Evolutionary conservation across 169 alveolate genomes (phyloP).

Genomic region (Eimeria praecox): DNA sequence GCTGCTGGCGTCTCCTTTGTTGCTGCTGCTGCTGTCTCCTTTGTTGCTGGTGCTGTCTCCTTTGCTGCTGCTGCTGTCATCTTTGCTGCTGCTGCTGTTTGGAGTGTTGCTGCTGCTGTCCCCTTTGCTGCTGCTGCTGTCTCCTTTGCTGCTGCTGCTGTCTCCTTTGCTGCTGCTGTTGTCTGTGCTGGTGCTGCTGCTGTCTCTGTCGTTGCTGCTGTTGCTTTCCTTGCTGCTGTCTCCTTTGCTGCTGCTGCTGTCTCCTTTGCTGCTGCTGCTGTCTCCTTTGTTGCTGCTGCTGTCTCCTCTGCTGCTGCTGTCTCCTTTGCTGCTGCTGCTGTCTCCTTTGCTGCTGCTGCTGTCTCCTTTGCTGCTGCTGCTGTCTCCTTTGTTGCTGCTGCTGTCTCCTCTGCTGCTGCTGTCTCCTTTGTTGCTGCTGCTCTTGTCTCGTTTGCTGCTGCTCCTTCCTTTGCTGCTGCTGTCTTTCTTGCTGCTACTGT

Average conservation of each 20-base stretch:
- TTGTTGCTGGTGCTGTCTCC: neutral
- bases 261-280: neutral
- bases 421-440: neutral
- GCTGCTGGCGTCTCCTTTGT: neutral
- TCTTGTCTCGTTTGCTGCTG: neutral
- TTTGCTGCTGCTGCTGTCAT: no score
- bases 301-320: neutral
- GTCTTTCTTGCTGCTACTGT: neutral
- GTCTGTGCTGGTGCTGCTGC: neutral
- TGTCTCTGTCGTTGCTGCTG: neutral
- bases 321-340: neutral
- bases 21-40: neutral
- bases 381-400: neutral
- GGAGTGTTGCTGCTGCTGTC: neutral
- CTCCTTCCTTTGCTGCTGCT: neutral
- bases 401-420: neutral
- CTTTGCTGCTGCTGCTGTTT: neutral
- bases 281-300: neutral
- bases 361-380: neutral
- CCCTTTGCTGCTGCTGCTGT: neutral
- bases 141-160: neutral
- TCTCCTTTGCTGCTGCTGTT: neutral
- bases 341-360: neutral
- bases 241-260: neutral
- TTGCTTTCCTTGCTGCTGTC: neutral